Percentiles rank a stretch among this genome's conserved stretches.
Conservation (phyloP, 1,284 basidiomycete species). For the Ustilago cynodontis region DNA sequence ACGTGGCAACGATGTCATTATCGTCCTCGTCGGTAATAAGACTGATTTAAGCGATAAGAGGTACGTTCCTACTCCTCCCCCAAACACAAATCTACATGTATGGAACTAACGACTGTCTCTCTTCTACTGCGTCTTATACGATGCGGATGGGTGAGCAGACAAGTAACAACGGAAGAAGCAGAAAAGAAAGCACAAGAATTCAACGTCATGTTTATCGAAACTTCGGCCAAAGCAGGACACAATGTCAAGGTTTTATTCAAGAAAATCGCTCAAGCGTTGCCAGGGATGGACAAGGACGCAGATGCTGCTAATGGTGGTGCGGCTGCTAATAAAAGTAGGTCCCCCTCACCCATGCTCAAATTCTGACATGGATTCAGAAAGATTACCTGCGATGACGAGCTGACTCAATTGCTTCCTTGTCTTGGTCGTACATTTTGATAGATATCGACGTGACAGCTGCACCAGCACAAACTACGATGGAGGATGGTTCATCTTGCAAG, state of each 20-base stretch:
- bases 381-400: neutral
- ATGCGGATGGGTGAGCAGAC: conserved; percentile 72
- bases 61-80: conserved; percentile 21
- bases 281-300: conserved; percentile 89
- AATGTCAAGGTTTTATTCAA: conserved; percentile 99
- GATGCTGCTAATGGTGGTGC: conserved; percentile 72
- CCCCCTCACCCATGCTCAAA: neutral
- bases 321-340: conserved; percentile 53
- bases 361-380: neutral
- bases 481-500: conserved; percentile 58
- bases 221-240: conserved; percentile 98
- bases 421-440: neutral
- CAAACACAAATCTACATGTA: too few species aligned
- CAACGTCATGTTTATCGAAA: conserved; percentile 99
- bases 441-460: conserved; percentile 61
- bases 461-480: conserved; percentile 53
- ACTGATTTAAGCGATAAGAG: conserved; percentile 77
- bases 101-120: too few species aligned
- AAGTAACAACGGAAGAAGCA: conserved; percentile 98
- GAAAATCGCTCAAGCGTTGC: conserved; percentile 98
- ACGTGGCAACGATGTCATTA: conserved; percentile 96
- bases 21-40: conserved; percentile 98
- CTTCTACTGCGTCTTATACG: too few species aligned
- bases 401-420: neutral
- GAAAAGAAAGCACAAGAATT: conserved; percentile 92